Percentiles rank a stretch among this genome's conserved stretches.
phyloP scores from a whole-genome alignment of 768 basidiomycete species.

The Pleurotus pulmonarius region DNA sequence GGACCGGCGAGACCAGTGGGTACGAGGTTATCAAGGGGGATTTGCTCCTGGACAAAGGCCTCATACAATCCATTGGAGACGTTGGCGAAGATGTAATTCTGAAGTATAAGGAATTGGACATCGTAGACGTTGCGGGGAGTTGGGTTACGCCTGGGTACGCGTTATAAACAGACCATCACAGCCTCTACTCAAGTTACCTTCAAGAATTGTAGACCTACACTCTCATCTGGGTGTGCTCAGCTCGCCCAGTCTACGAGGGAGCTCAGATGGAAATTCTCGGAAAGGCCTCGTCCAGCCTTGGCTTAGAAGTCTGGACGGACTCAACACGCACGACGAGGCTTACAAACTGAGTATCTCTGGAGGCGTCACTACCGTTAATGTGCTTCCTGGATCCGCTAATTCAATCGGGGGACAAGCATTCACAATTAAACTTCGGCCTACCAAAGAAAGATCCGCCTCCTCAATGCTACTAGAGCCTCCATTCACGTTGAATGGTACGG shows the following conservation, averaged over 20 bases:
- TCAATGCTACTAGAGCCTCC: conserved; percentile 79
- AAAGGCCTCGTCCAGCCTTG: conserved; percentile 48
- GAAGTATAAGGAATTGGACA: conserved; percentile 39
- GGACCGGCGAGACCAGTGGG: conserved; percentile 56
- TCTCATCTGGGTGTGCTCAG: conserved; percentile 60
- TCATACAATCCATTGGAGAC: conserved; percentile 56
- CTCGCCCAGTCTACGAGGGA: conserved; percentile 48
- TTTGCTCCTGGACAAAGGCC: conserved; percentile 63
- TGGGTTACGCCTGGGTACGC: conserved; percentile 71
- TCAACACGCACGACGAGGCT: conserved; percentile 79
- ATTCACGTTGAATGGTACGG: conserved; percentile 50
- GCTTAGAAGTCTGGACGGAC: conserved; percentile 72
- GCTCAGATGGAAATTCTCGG: conserved; percentile 52
- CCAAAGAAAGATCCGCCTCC: conserved; percentile 63
- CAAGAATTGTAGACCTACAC: conserved; percentile 48
- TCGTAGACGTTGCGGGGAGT: conserved; percentile 57
- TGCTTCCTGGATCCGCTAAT: conserved; percentile 72
- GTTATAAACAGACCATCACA: conserved; percentile 22
- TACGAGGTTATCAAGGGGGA: conserved; percentile 57
- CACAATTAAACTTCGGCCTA: conserved; percentile 74
- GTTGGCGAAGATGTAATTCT: conserved; percentile 36
- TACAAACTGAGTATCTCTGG: conserved; percentile 70
- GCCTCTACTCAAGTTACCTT: conserved; percentile 20
- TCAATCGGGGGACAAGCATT: conserved; percentile 66
- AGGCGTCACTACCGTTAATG: conserved; percentile 73